Conservation (phyloP, 2,329 filamentous ascomycete genomes). For the Sodiomyces alkalinus region DNA sequence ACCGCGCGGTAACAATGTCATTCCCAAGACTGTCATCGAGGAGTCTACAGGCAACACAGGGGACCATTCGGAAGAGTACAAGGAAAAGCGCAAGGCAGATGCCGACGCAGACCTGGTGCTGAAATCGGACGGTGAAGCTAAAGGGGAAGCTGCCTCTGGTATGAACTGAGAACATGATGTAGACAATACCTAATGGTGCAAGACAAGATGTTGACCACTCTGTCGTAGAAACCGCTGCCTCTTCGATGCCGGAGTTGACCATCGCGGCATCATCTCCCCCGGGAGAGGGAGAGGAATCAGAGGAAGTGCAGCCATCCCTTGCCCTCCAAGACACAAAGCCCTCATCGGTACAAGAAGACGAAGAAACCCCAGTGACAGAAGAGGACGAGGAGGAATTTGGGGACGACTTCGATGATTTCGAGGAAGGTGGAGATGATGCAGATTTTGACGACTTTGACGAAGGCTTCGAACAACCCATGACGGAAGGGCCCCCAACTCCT, state of each 20-base stretch:
- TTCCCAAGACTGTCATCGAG: conserved; percentile 38
- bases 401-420: conserved; percentile 48
- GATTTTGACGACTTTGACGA: conserved; percentile 61
- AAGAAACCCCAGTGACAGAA: conserved; percentile 16
- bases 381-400: conserved; percentile 33
- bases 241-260: conserved; percentile 6
- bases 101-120: conserved; percentile 37
- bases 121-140: conserved; percentile 26
- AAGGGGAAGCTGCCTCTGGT: conserved; percentile 17
- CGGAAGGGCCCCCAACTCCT: conserved; percentile 14
- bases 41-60: conserved; percentile 30
- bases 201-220: conserved; percentile 10
- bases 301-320: background rate
- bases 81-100: conserved; percentile 32
- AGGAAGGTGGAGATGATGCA: conserved; percentile 38
- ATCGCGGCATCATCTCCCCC: background rate
- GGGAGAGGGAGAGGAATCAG: background rate
- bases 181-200: conserved; percentile 8
- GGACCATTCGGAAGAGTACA: conserved; percentile 27
- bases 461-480: conserved; percentile 45
- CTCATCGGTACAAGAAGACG: too few relatives aligned
- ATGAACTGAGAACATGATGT: conserved; percentile 11
- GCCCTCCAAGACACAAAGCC: too few relatives aligned
- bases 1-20: conserved; percentile 19
- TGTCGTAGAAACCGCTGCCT: conserved; percentile 21